Evolutionary conservation across 352 stramenopile species (phyloP).

Genomic region (Phytophthora fragariae): DNA sequence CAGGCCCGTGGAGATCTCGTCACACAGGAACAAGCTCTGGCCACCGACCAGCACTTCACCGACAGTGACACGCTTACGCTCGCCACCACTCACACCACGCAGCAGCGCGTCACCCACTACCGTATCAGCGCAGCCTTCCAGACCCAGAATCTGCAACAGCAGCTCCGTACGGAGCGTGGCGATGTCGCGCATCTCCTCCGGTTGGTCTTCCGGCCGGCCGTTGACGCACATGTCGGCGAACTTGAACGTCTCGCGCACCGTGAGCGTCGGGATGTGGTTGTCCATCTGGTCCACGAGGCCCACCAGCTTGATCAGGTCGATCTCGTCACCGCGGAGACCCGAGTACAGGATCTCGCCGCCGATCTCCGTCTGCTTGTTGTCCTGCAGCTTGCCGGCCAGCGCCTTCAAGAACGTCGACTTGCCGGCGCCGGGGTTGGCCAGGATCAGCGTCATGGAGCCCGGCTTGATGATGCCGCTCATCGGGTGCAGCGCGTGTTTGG

Average conservation of each 20-base stretch:
- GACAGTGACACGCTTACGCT: slow-evolving; percentile 87
- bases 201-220: slow-evolving; percentile 53
- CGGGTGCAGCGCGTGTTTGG: slow-evolving; percentile 59
- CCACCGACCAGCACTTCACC: slow-evolving; percentile 59
- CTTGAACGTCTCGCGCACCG: slow-evolving; percentile 72
- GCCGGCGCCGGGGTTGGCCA: slow-evolving; percentile 63
- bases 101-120: slow-evolving; percentile 91
- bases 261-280: slow-evolving; percentile 68
- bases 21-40: slow-evolving; percentile 78
- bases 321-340: slow-evolving; percentile 49
- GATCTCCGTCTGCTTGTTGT: slow-evolving; percentile 39
- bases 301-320: slow-evolving; percentile 67
- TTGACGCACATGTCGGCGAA: slow-evolving; percentile 95
- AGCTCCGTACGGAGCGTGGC: slow-evolving; percentile 75
- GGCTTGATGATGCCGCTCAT: slow-evolving; percentile 76
- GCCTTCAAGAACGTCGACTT: slow-evolving; percentile 79
- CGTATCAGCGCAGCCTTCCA: slow-evolving; percentile 91
- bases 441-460: slow-evolving; percentile 36
- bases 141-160: slow-evolving; percentile 83
- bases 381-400: slow-evolving; percentile 64
- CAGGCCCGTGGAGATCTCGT: slow-evolving; percentile 75
- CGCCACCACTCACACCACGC: slow-evolving; percentile 92
- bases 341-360: slow-evolving; percentile 60
- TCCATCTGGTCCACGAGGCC: slow-evolving; percentile 82
- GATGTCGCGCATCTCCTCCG: slow-evolving; percentile 79